Evolutionary conservation across 225 moss, liverwort and hornwort genomes (phyloP).

Genomic region (Asterella californica): DNA sequence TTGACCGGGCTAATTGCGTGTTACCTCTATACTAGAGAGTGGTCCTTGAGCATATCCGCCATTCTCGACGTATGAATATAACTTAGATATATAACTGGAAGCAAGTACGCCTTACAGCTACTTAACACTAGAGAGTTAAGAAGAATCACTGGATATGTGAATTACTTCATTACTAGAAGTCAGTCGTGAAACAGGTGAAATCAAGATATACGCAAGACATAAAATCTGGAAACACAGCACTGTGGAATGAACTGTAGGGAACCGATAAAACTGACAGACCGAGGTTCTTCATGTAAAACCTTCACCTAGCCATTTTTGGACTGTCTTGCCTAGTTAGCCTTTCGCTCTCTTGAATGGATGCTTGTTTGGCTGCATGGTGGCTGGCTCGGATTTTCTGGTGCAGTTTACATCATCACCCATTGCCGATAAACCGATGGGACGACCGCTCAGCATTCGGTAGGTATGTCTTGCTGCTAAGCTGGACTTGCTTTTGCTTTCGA

Average conservation of each 20-base stretch:
- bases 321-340: not conserved
- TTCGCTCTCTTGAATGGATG: not conserved
- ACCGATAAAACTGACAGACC: not conserved
- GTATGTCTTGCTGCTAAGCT: not conserved
- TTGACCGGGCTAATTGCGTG: no score
- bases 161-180: no score
- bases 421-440: not conserved
- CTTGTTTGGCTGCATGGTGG: not conserved
- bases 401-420: not conserved
- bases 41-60: no score
- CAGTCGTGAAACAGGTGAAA: no score
- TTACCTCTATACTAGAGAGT: no score
- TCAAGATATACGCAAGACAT: no score
- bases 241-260: not conserved
- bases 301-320: no score
- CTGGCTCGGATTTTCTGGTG: not conserved
- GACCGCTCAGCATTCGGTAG: conserved; percentile 15
- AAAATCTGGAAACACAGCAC: no score
- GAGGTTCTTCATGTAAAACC: not conserved
- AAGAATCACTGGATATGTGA: not conserved
- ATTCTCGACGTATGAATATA: no score
- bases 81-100: not conserved
- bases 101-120: not conserved
- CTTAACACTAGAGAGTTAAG: not conserved
- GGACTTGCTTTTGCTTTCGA: not conserved